Evolutionary conservation across 306 rosid species (phyloP), one percentile per base, ranked within the genome.

Genomic region (Begonia masoniana): DNA sequence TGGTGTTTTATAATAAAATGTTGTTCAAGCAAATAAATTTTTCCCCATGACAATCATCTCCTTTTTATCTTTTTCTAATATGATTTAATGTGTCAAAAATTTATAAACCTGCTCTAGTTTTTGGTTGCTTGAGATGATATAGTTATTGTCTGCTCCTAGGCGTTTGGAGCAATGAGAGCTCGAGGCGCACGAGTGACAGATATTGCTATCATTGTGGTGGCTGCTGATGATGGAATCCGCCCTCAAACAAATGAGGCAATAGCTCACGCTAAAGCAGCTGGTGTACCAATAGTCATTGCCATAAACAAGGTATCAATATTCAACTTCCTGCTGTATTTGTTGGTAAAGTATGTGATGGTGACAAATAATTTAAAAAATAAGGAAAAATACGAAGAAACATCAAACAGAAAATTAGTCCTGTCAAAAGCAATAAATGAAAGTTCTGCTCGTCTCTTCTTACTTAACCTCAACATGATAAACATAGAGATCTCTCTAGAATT

Each of bases 161-260:
- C 99, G 46, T 91, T 91, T 77, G 99, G 99, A 65, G 99, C 99
- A 56, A 91, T 91, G 99, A 91, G 99, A 80, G 99, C 99, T 60
- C 96, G 99, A 59, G 99, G 99, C 61, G 88, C 99, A 62, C 88
- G 96, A 46, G 96, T 86, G 71, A 91, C 99, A 43, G 99, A 91
- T 68, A 86, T 91, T 67, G 96, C 84, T 52, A 79, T 91, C 55
- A 62, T 91, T 71, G 96, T 91, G 43, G 99, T 91, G 55, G 99
- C 99, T 64, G 99, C 96, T 50, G 99, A 91, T 72, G 99, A 91
- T 64, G 96, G 99, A 35, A 86, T 86, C 66, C 93, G 94, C 55
- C 99, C 99, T 56, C 99, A 91, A 78, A 86, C 99, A 70, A 91
- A 66, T 54, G 99, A 91, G 77, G 99, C 99, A 50, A 86, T 91